These are phyloP conservation scores for Mucor mucedo DNA, from an alignment of 371 early-diverging fungal species.

Conservation along the genomic window DNA sequence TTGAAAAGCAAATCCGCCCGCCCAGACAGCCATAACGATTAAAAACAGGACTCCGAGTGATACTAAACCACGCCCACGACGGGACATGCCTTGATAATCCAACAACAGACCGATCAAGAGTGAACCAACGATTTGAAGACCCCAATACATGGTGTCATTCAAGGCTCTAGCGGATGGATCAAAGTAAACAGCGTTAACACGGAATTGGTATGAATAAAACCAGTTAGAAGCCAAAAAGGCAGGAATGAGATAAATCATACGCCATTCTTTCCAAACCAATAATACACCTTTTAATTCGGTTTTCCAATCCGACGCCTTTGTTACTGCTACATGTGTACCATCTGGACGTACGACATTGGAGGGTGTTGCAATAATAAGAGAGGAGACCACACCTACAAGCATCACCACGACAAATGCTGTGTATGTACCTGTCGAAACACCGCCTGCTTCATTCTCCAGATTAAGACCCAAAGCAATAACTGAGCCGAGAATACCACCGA, in stretches of 20 bases:
- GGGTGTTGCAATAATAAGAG: constrained; percentile 62
- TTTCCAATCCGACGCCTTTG: constrained; percentile 53
- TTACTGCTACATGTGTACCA: constrained; percentile 63
- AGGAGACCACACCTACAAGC: constrained; percentile 61
- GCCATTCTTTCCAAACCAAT: constrained; percentile 69
- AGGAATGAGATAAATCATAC: constrained; percentile 64
- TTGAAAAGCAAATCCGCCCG: constrained; percentile 66
- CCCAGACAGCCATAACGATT: constrained; percentile 63
- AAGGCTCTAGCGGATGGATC: constrained; percentile 63
- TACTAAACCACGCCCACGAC: constrained; percentile 58
- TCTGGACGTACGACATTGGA: constrained; percentile 63
- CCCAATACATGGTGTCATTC: constrained; percentile 76
- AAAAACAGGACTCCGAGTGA: constrained; percentile 52
- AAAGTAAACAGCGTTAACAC: constrained; percentile 56
- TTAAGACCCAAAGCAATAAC: constrained; percentile 71
- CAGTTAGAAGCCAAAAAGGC: constrained; percentile 78
- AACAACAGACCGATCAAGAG: constrained; percentile 58
- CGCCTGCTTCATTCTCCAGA: constrained; percentile 48
- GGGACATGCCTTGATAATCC: constrained; percentile 49
- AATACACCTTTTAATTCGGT: constrained; percentile 63
- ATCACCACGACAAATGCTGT: constrained; percentile 73
- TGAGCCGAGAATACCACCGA: constrained; percentile 80
- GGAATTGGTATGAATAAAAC: constrained; percentile 75
- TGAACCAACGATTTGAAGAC: constrained; percentile 69
- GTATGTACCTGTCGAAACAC: constrained; percentile 65